Percentiles rank a stretch among this genome's conserved stretches.
These are phyloP conservation scores for Colletotrichum costaricense DNA, from an alignment of 2,329 filamentous ascomycete species.

Conservation along the genomic window DNA sequence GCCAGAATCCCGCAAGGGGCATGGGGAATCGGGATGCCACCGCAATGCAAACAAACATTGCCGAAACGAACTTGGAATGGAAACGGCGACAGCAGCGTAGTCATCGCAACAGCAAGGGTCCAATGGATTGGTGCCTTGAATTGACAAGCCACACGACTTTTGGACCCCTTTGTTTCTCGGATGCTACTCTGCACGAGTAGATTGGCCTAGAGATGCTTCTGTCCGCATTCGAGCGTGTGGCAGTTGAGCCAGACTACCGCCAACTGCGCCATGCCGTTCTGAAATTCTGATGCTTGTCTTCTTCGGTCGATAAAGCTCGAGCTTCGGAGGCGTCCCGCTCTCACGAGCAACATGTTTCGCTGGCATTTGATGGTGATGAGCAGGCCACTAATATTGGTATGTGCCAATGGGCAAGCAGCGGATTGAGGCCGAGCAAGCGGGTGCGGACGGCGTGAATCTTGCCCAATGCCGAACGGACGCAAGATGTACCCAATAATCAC, in stretches of 20 bases:
- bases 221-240: not conserved
- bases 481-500: not conserved
- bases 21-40: not conserved
- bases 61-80: not conserved
- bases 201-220: not conserved
- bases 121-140: not conserved
- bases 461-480: not conserved
- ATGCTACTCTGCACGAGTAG: not conserved
- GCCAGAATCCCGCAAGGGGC: not conserved
- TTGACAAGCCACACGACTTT: not conserved
- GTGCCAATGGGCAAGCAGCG: not conserved
- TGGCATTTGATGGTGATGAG: not conserved
- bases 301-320: not conserved
- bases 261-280: not conserved
- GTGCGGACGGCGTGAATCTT: not conserved
- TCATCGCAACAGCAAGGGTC: not conserved
- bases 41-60: not conserved
- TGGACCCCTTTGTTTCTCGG: slow-evolving; percentile 17
- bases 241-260: not conserved
- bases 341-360: slow-evolving; percentile 9
- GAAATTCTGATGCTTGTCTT: not conserved
- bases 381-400: not conserved
- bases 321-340: not conserved
- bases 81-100: not conserved
- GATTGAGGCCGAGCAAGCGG: not conserved